phyloP scores from a whole-genome alignment of 768 basidiomycete species.

The Tricholoma saponaceum region DNA sequence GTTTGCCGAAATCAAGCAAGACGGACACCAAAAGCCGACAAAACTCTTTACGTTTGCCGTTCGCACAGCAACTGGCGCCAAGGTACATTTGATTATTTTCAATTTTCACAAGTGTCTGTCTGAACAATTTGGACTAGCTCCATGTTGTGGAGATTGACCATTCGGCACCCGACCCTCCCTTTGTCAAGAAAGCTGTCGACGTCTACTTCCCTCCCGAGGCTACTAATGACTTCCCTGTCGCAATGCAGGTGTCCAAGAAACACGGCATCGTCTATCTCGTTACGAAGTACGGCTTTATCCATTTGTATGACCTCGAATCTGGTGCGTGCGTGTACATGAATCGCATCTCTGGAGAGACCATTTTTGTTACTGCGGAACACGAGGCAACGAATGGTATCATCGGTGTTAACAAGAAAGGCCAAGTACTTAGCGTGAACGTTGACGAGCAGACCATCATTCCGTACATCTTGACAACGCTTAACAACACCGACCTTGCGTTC shows the following conservation, averaged over 20 bases:
- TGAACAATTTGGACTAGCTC: constrained; percentile 54
- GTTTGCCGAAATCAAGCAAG: constrained; percentile 88
- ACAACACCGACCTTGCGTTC: constrained; percentile 97
- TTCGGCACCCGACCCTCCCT: constrained; percentile 85
- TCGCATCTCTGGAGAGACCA: constrained; percentile 98
- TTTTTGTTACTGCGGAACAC: constrained; percentile 97
- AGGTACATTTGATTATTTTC: constrained; percentile 49
- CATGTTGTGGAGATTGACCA: constrained; percentile 99
- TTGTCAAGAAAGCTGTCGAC: constrained; percentile 96
- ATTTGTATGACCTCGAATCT: constrained; percentile 96
- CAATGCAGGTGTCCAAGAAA: constrained; percentile 97
- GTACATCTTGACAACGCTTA: constrained; percentile 88
- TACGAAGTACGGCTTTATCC: constrained; percentile 99
- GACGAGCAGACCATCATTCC: constrained; percentile 96
- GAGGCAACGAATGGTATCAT: constrained; percentile 94
- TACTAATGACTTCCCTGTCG: constrained; percentile 97
- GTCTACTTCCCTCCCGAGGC: constrained; percentile 99
- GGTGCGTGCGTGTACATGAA: constrained; percentile 99
- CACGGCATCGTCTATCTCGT: constrained; percentile 97
- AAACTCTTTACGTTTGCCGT: constrained; percentile 96
- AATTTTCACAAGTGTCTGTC: background rate
- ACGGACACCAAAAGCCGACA: constrained; percentile 79
- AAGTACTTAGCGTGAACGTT: constrained; percentile 93
- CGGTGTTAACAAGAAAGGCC: constrained; percentile 99
- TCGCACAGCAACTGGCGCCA: constrained; percentile 94